phyloP scores from a whole-genome alignment of 805 yeast genomes.

The Grigorovia jiainica region DNA sequence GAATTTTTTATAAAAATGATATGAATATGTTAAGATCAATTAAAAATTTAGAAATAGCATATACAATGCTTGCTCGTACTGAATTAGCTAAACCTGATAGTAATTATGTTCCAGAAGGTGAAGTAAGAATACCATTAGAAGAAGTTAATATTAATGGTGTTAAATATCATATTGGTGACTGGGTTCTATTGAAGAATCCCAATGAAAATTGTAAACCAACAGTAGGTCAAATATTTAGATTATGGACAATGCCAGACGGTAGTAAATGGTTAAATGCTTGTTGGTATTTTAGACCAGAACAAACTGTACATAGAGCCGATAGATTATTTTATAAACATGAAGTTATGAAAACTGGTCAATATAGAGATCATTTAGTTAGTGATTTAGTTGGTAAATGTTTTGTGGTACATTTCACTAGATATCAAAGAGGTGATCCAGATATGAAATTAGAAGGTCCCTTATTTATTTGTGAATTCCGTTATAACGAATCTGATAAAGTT shows the following conservation, averaged over 20 bases:
- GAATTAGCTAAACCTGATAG: constrained; percentile 78
- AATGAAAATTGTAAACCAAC: constrained; percentile 86
- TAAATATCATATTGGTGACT: constrained; percentile 80
- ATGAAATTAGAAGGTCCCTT: constrained; percentile 71
- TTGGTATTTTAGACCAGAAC: constrained; percentile 97
- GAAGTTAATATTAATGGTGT: constrained; percentile 61
- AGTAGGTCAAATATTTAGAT: constrained; percentile 84
- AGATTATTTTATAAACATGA: constrained; percentile 86
- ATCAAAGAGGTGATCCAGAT: constrained; percentile 89
- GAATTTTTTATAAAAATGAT: constrained; percentile 49
- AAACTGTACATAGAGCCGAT: constrained; percentile 90
- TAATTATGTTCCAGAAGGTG: constrained; percentile 51
- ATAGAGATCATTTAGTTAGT: constrained; percentile 81
- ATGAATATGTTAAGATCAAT: constrained; percentile 54
- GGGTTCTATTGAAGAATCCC: constrained; percentile 86
- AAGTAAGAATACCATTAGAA: constrained; percentile 68
- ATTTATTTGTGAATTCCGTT: constrained; percentile 90
- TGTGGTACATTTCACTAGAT: constrained; percentile 88
- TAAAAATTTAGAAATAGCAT: constrained; percentile 48
- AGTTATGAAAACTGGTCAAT: constrained; percentile 93
- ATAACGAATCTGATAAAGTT: constrained; percentile 80
- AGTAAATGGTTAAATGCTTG: constrained; percentile 85
- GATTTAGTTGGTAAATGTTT: constrained; percentile 90
- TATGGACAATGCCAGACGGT: constrained; percentile 76
- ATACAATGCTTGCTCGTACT: constrained; percentile 47